phyloP scores from a whole-genome alignment of 2,329 filamentous ascomycete genomes.

The Dothideomycetidae sp. region DNA sequence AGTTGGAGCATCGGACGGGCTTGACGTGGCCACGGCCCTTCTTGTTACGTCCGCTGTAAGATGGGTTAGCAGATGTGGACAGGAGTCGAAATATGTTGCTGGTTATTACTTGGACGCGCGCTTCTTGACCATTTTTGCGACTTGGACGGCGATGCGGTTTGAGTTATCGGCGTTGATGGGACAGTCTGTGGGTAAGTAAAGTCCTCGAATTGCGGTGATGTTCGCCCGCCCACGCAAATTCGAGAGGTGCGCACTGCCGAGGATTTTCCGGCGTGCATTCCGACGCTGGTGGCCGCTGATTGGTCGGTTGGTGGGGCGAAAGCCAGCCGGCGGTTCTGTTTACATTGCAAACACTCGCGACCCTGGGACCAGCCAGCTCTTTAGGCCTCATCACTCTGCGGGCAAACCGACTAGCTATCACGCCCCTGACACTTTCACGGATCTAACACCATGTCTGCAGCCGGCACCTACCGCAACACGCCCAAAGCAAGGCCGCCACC shows the following conservation, averaged over 20 bases:
- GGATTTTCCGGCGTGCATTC: constrained; percentile 1
- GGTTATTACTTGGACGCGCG: constrained; percentile 54
- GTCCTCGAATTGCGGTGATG: not conserved
- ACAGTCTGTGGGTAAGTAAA: not conserved
- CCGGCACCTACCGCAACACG: constrained; percentile 55
- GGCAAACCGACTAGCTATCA: constrained; percentile 1
- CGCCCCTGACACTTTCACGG: not conserved
- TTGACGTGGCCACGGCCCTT: constrained; percentile 99
- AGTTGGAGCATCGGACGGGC: constrained; percentile 90
- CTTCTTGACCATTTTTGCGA: constrained; percentile 61
- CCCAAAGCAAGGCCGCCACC: constrained; percentile 49
- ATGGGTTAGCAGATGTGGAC: constrained; percentile 22
- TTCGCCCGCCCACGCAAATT: constrained; percentile 3
- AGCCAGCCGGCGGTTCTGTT: constrained; percentile 4
- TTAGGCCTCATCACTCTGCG: not conserved
- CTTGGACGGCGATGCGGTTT: constrained; percentile 15
- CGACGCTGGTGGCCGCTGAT: not conserved
- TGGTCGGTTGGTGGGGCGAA: not conserved
- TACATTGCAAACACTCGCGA: constrained; percentile 4
- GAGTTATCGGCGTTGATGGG: constrained; percentile 2
- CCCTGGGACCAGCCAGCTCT: not conserved
- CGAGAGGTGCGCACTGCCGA: constrained; percentile 3
- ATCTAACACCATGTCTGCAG: constrained; percentile 39
- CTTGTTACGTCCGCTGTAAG: constrained; percentile 88
- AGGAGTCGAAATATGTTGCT: constrained; percentile 10